Conservation (phyloP, 2,329 filamentous ascomycete species). For the Acrocalymma vagum region DNA sequence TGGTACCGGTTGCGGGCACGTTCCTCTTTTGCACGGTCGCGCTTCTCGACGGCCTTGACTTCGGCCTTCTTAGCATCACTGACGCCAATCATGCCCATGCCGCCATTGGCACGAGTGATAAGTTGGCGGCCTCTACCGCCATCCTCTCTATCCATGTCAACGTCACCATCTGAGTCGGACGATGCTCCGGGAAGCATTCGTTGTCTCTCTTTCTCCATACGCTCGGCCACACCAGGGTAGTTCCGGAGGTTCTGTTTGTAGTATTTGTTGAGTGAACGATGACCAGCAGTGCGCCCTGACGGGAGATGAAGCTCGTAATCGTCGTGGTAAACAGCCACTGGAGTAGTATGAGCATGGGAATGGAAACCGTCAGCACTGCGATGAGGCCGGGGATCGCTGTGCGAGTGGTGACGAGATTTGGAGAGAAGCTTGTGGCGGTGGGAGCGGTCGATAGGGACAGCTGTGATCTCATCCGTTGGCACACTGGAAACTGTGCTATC, state of each 20-base stretch:
- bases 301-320: conserved; percentile 95
- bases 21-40: conserved; percentile 71
- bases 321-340: conserved; percentile 83
- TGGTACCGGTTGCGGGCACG: conserved; percentile 67
- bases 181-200: conserved; percentile 63
- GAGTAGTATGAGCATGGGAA: conserved; percentile 78
- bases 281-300: conserved; percentile 86
- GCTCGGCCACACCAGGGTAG: conserved; percentile 82
- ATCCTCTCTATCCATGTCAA: conserved; percentile 36
- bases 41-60: conserved; percentile 72
- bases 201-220: conserved; percentile 72
- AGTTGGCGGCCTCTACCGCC: conserved; percentile 47
- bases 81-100: conserved; percentile 78
- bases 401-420: conserved; percentile 79
- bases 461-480: conserved; percentile 83
- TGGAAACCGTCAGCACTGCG: conserved; percentile 81
- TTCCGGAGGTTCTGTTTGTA: conserved; percentile 91
- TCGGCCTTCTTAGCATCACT: conserved; percentile 77
- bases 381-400: conserved; percentile 74
- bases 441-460: conserved; percentile 77
- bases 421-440: conserved; percentile 77
- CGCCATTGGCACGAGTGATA: conserved; percentile 75
- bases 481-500: conserved; percentile 88
- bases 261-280: conserved; percentile 86
- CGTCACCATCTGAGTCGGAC: conserved; percentile 47